Conservation (phyloP, 2,329 filamentous ascomycete genomes). For the Ophiostoma sp. region DNA sequence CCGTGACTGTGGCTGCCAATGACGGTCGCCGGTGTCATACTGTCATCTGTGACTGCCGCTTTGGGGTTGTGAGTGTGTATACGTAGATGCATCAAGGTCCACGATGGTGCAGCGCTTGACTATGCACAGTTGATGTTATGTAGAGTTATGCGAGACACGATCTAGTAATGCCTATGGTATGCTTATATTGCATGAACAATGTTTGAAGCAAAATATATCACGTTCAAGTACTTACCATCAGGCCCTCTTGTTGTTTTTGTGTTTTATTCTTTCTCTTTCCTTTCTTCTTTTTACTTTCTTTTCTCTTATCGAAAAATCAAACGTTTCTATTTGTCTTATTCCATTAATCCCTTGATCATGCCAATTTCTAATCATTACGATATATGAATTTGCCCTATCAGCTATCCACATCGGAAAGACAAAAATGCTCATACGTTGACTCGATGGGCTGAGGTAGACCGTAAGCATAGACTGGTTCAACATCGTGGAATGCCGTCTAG, state of each 20-base stretch:
- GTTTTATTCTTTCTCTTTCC: neutral
- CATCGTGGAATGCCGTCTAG: neutral
- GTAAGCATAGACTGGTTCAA: too few relatives aligned
- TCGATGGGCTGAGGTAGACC: neutral
- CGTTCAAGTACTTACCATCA: too few relatives aligned
- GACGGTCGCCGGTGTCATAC: neutral
- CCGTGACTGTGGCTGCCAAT: neutral
- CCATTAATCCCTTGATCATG: neutral
- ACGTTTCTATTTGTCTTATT: neutral
- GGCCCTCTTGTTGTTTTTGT: neutral
- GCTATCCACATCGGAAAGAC: too few relatives aligned
- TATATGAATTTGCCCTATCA: too few relatives aligned
- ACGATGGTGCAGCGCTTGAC: too few relatives aligned
- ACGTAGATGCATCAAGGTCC: too few relatives aligned
- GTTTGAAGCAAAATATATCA: too few relatives aligned
- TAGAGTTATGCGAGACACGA: too few relatives aligned
- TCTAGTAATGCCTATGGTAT: too few relatives aligned
- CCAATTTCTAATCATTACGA: too few relatives aligned
- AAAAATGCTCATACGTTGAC: neutral
- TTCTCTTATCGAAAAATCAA: neutral
- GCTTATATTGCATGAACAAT: too few relatives aligned
- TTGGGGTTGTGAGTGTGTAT: neutral
- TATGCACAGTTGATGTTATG: too few relatives aligned
- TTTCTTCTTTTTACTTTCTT: neutral
- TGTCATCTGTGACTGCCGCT: neutral